These are phyloP conservation scores for Lachancea waltii DNA, from an alignment of 805 yeast species.

Conservation along the genomic window DNA sequence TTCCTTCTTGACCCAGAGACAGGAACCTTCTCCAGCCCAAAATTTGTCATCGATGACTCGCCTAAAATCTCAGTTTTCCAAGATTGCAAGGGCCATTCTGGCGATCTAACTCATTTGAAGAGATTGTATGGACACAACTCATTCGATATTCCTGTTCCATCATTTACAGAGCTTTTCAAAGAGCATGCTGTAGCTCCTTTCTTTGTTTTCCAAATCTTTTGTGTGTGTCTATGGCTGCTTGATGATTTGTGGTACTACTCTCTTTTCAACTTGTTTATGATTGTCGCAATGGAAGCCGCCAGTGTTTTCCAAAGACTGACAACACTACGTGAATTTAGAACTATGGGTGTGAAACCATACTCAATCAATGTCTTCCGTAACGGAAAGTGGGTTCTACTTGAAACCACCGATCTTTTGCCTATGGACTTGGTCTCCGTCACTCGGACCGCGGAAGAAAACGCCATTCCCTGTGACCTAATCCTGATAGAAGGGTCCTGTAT, in stretches of 20 bases:
- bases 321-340: constrained; percentile 90
- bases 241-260: constrained; percentile 97
- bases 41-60: constrained; percentile 51
- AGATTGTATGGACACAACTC: constrained; percentile 77
- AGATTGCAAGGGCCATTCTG: constrained; percentile 45
- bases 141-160: constrained; percentile 93
- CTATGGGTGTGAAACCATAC: constrained; percentile 96
- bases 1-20: constrained; percentile 58
- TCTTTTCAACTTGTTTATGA: constrained; percentile 83
- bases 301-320: constrained; percentile 93
- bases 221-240: constrained; percentile 91
- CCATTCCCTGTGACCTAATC: constrained; percentile 89
- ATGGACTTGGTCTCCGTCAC: constrained; percentile 85
- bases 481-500: constrained; percentile 86
- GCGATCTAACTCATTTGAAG: constrained; percentile 42
- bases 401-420: constrained; percentile 75
- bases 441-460: constrained; percentile 85
- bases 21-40: constrained; percentile 70
- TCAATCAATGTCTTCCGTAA: constrained; percentile 66
- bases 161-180: constrained; percentile 82
- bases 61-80: constrained; percentile 57
- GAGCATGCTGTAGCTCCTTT: constrained; percentile 99
- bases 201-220: constrained; percentile 92
- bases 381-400: constrained; percentile 58
- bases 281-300: constrained; percentile 87